Base-by-base conservation (phyloP, 441 rosid species). In the Biscutella laevigata region DNA sequence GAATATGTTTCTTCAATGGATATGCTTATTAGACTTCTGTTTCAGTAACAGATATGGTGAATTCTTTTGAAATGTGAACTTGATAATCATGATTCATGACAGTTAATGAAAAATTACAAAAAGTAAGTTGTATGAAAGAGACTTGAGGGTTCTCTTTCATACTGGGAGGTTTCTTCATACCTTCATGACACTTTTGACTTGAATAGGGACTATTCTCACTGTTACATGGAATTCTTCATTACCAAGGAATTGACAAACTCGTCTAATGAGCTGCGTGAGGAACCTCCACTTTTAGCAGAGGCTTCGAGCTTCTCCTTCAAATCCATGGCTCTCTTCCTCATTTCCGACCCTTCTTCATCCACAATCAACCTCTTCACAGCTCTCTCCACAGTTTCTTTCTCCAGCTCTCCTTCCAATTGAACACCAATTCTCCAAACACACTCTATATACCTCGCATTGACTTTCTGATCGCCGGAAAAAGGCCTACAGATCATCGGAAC, bases 401-500 rank as follows among this genome's bases (percentile, higher is more conserved):
- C 52, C 27, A 72, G 28, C 4, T 29, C 67, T 9, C 34, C 48
- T 14, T 67, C 75, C 30, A 64, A 7, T 22, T 63, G 57, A 33
- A 70, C 12, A 2, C 79, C 88, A 2, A 46, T 43, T 44, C 17
- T 70, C 82, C 78, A 72, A 2, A 70, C 71, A 5, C 70, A 57
- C 33, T 61, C 70, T 4, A 72, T 13, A 22, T 63, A 69, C 43
- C 70, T 71, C 1, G 58, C 27, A 9, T 58, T 68, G 14, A 72
- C 43, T 56, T 6, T 44, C 26, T 74, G 77, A 53, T 72, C 79
- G 1, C 16, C 24, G 0, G 65, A 53, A 48, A 16, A 42, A 0
- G 77, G 74, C 22, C 6, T 28, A 41, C 82, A 71, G 10, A 51
- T 71, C 67, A 71, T 27, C 8, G 79, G 77, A 12, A 75, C 55